Evolutionary conservation across 1,284 basidiomycete species (phyloP), one percentile per base, ranked within the genome.

Genomic region (Rhodofomes roseus): DNA sequence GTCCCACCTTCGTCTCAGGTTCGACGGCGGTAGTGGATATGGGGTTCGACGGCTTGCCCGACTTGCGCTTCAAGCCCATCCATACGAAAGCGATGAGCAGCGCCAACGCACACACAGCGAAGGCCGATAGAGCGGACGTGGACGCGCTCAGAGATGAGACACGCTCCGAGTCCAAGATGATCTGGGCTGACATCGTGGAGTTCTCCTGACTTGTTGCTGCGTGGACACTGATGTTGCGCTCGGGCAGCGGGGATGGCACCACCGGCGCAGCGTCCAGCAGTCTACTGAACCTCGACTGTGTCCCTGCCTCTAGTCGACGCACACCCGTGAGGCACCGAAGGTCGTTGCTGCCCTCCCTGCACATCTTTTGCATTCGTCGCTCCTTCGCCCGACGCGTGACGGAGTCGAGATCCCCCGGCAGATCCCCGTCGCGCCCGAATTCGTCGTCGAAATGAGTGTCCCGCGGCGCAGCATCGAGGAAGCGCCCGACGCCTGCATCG

Each of bases 321-420:
- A 87, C 78, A 34, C 89, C 89, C 14, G 82, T 80, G 4, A 88
- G 71, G 69, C 89, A 91, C 8, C 79, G 76, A 2, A 78, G 75
- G 65, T 88, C 79, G 39, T 71, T 73, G 63, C 70, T 77, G 20
- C 73, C 79, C 62, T 73, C 73, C 58, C 65, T 67, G 62, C 73
- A 76, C 51, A 68, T 51, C 58, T 68, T 64, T 56, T 70, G 73
- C 16, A 77, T 61, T 61, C 64, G 70, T 58, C 66, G 64, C 44
- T 64, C 65, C 62, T 78, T 81, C 55, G 79, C 74, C 27, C 70
- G 71, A 11, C 70, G 73, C 5, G 80, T 79, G 22, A 83, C 67
- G 1, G 70, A 70, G 58, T 85, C 83, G 27, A 85, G 68, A 43
- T 74, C 74, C 25, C 69, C 51, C 1, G 76, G 78, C 5, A 79